Conservation (phyloP, 2,329 filamentous ascomycete species). For the Cladosporium sp. region DNA sequence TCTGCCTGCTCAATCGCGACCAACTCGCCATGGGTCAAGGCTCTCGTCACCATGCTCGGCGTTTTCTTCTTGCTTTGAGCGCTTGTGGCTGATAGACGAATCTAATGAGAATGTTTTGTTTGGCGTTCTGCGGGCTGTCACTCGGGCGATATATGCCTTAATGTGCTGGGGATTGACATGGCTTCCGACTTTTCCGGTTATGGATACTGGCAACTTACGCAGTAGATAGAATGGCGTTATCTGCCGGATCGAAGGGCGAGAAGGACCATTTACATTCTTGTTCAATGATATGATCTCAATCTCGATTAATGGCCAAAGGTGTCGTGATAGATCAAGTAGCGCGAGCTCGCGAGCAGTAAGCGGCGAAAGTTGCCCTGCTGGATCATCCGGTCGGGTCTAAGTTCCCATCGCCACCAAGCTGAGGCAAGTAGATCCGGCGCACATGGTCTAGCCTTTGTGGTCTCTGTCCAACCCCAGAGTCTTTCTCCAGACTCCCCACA, state of each 20-base stretch:
- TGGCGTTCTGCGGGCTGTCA: not conserved
- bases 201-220: not conserved
- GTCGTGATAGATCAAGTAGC: not conserved
- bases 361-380: conserved; percentile 1
- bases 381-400: not conserved
- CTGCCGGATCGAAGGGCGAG: not conserved
- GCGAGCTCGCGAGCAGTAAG: not conserved
- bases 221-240: not conserved
- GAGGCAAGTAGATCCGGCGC: conserved; percentile 10
- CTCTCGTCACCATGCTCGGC: not conserved
- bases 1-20: not conserved
- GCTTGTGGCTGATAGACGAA: not conserved
- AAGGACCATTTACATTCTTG: not conserved
- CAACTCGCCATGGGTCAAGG: not conserved
- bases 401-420: not conserved
- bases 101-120: not conserved
- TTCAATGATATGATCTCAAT: not conserved
- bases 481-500: conserved; percentile 11
- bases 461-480: not conserved
- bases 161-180: not conserved
- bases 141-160: not conserved
- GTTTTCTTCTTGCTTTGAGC: not conserved
- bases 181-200: not conserved
- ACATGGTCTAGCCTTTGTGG: conserved; percentile 6
- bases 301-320: not conserved